Base-by-base conservation (phyloP, 352 stramenopile species). In the Pythium scleroteichum region DNA sequence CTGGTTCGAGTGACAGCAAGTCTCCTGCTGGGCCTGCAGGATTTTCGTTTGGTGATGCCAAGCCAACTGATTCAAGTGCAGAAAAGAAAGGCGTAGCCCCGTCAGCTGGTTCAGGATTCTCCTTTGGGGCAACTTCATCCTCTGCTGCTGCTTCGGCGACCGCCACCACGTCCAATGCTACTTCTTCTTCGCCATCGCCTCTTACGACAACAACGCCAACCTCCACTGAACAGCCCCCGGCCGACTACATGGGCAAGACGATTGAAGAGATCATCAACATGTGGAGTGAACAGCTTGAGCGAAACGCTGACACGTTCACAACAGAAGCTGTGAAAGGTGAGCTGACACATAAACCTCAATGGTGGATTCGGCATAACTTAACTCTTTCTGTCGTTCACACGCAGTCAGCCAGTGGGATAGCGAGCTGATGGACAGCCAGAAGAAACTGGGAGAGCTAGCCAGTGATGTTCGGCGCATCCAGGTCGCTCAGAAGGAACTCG, bases 221-320 rank as follows among this genome's bases (percentile, higher is more conserved):
- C 14, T 59, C 68, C 46, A 78, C 72, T 14, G 79, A 93, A 17
- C 79, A 88, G 52, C 82, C 84, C 9, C 86, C 86, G 16, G 86
- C 84, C 40, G 82, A 92, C 59, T 95, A 94, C 68, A 89, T 91
- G 71, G 84, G 84, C 46, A 82, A 85, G 53, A 95, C 84, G 1
- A 89, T 95, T 26, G 86, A 95, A 77, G 84, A 95, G 62, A 94
- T 95, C 51, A 95, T 95, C 68, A 95, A 95, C 62, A 84, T 91
- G 71, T 95, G 86, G 86, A 94, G 86, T 42, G 86, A 95, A 68
- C 84, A 95, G 55, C 63, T 95, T 1, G 86, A 95, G 57, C 78
- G 79, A 16, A 92, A 95, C 33, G 86, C 81, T 2, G 85, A 92
- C 49, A 90, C 86, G 17, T 95, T 95, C 65, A 95, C 86, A 2